These are phyloP conservation scores for Emiliania huxleyi DNA, from an alignment of 78 protist species.

Conservation along the genomic window DNA sequence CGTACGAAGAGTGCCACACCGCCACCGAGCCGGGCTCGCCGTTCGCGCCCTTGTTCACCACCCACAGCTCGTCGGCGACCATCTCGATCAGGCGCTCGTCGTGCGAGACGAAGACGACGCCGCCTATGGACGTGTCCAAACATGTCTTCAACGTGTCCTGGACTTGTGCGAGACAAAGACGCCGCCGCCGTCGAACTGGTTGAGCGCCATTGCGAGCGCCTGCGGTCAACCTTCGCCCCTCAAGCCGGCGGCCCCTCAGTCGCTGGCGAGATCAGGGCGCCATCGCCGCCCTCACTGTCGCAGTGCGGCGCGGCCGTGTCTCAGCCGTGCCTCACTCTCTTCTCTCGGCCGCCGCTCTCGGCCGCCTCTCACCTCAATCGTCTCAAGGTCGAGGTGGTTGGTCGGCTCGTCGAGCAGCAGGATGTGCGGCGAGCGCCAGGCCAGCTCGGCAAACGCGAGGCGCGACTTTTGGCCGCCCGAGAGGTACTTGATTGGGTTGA, in stretches of 20 bases:
- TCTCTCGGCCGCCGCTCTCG: too few relatives aligned
- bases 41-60: background rate
- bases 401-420: slow-evolving; percentile 57
- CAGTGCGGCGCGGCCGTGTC: too few relatives aligned
- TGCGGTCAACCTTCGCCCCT: too few relatives aligned
- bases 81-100: slow-evolving; percentile 28
- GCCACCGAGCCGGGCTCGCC: background rate
- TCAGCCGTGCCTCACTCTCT: too few relatives aligned
- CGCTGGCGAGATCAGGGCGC: too few relatives aligned
- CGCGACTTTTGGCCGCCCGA: slow-evolving; percentile 94
- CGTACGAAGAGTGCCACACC: background rate
- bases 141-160: too few relatives aligned
- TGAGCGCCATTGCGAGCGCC: slow-evolving; percentile 32
- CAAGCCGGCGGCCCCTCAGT: too few relatives aligned
- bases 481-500: slow-evolving; percentile 64
- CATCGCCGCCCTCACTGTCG: too few relatives aligned
- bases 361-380: too few relatives aligned
- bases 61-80: slow-evolving; percentile 32
- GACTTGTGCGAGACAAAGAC: background rate
- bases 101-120: slow-evolving; percentile 23
- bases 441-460: slow-evolving; percentile 85
- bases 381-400: slow-evolving; percentile 54
- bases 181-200: slow-evolving; percentile 14
- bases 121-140: background rate
- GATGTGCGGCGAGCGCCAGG: slow-evolving; percentile 28